Conservation (phyloP, 495 filamentous ascomycete genomes). For the Aspergillus ellipticus region DNA sequence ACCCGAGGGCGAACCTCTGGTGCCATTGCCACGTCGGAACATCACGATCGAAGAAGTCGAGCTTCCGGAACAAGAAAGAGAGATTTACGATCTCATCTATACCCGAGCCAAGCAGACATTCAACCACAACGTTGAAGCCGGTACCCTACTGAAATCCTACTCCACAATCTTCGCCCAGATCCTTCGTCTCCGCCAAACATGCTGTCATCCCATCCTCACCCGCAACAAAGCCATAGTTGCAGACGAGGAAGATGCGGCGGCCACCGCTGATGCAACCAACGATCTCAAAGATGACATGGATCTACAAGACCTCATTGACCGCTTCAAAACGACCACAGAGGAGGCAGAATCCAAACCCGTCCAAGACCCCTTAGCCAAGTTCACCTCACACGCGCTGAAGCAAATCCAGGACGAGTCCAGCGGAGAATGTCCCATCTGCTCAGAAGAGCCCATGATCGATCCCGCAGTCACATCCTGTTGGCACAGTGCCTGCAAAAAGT, state of each 20-base stretch:
- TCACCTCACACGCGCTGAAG: constrained; percentile 78
- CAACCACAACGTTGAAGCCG: constrained; percentile 79
- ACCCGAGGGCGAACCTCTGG: constrained; percentile 79
- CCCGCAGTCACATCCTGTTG: constrained; percentile 93
- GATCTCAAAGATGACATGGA: constrained; percentile 97
- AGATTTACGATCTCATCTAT: constrained; percentile 88
- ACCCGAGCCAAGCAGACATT: constrained; percentile 78
- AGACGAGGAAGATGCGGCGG: constrained; percentile 82
- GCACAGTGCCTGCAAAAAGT: constrained; percentile 94
- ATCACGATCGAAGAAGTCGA: constrained; percentile 83
- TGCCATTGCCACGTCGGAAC: constrained; percentile 75
- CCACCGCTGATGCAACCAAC: constrained; percentile 70
- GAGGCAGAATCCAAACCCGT: constrained; percentile 45
- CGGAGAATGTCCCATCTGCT: constrained; percentile 91
- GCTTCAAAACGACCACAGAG: constrained; percentile 69
- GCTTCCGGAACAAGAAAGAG: constrained; percentile 76
- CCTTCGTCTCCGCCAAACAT: constrained; percentile 86
- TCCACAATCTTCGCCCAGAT: constrained; percentile 97
- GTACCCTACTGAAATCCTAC: constrained; percentile 89
- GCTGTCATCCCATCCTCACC: constrained; percentile 87
- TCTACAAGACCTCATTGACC: constrained; percentile 74
- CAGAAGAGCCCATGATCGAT: constrained; percentile 90
- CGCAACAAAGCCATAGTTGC: constrained; percentile 78
- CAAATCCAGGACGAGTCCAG: constrained; percentile 87
- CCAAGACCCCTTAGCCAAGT: constrained; percentile 46